A percentile compares a stretch with the other conserved stretches of the same genome.
Conservation (phyloP, 768 basidiomycete species). For the Leccinum barrowsii region DNA sequence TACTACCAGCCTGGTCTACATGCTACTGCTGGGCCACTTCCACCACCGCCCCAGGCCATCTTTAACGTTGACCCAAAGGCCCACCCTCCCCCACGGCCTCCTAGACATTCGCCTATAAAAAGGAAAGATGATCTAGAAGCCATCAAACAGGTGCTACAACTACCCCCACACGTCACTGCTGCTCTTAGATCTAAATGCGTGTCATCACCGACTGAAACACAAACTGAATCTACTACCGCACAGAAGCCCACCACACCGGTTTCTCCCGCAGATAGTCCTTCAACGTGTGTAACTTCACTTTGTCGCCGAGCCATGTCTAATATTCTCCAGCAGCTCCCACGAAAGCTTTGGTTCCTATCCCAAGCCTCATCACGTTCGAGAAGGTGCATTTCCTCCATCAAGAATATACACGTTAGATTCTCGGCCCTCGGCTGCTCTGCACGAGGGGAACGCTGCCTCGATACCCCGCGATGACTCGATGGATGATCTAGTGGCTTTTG, state of each 20-base stretch:
- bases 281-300: constrained; percentile 16
- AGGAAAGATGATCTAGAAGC: constrained; percentile 49
- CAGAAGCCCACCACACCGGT: constrained; percentile 14
- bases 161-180: constrained; percentile 53
- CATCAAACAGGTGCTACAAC: constrained; percentile 56
- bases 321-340: constrained; percentile 13
- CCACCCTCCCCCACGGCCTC: constrained; percentile 57
- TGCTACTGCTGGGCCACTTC: constrained; percentile 69
- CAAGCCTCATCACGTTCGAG: constrained; percentile 40
- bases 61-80: constrained; percentile 46
- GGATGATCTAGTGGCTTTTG: constrained; percentile 36
- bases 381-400: constrained; percentile 65
- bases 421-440: constrained; percentile 11
- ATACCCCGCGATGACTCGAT: constrained; percentile 31
- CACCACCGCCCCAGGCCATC: constrained; percentile 60
- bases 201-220: constrained; percentile 17
- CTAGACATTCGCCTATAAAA: constrained; percentile 55
- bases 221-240: constrained; percentile 26
- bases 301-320: neutral
- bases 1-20: constrained; percentile 67
- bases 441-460: constrained; percentile 15
- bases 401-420: constrained; percentile 28
- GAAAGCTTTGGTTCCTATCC: constrained; percentile 21
- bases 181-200: constrained; percentile 31
- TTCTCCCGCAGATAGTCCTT: constrained; percentile 6